phyloP scores from a whole-genome alignment of 2,329 filamentous ascomycete species.

The Amphichorda felina region DNA sequence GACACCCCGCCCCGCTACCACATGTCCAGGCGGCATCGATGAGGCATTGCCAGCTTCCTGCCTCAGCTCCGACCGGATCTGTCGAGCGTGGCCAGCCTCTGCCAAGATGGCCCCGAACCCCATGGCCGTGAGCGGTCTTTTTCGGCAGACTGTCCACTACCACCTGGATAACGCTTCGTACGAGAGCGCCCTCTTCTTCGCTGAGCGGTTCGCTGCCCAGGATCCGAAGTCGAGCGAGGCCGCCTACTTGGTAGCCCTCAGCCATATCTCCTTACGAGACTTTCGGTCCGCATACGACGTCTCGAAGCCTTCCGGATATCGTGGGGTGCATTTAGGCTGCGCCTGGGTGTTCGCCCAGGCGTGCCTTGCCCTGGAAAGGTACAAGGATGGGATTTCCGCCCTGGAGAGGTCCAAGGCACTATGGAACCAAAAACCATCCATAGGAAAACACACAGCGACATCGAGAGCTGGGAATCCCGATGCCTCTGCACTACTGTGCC shows the following conservation, averaged over 20 bases:
- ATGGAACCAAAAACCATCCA: slow-evolving; percentile 65
- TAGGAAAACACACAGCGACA: slow-evolving; percentile 74
- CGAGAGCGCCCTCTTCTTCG: slow-evolving; percentile 88
- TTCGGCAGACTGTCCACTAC: slow-evolving; percentile 51
- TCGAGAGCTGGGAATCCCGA: slow-evolving; percentile 68
- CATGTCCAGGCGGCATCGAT: slow-evolving; percentile 6
- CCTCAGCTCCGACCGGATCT: slow-evolving; percentile 1
- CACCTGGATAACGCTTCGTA: slow-evolving; percentile 81
- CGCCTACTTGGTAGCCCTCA: slow-evolving; percentile 71
- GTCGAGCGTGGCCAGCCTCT: background rate
- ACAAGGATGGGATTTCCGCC: slow-evolving; percentile 70
- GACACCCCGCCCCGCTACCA: background rate
- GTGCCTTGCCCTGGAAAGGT: slow-evolving; percentile 67
- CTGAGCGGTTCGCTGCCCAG: slow-evolving; percentile 73
- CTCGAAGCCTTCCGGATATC: slow-evolving; percentile 57
- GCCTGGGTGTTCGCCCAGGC: slow-evolving; percentile 86
- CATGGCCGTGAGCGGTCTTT: slow-evolving; percentile 34
- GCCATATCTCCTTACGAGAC: slow-evolving; percentile 73
- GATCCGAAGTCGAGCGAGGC: slow-evolving; percentile 74
- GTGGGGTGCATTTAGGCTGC: slow-evolving; percentile 71
- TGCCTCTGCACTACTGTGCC: slow-evolving; percentile 67
- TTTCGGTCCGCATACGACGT: slow-evolving; percentile 77
- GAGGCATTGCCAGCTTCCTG: slow-evolving; percentile 1
- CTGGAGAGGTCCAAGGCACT: slow-evolving; percentile 70
- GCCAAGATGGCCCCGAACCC: slow-evolving; percentile 39